Conservation (phyloP, 139 green algal genomes). For the Tetraselmis chui region DNA sequence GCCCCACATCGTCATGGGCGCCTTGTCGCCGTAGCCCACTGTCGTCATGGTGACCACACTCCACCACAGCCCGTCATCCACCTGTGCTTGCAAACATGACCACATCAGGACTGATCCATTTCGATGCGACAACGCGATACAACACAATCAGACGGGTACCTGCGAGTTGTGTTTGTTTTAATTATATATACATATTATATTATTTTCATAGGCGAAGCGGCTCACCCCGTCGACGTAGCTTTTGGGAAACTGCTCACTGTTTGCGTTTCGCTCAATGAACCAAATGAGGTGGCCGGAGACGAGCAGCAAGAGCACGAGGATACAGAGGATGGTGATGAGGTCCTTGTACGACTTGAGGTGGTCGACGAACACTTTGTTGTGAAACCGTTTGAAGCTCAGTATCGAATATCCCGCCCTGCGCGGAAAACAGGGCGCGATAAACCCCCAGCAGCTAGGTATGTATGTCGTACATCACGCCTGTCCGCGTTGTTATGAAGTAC, state of each 20-base stretch:
- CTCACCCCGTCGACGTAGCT: neutral
- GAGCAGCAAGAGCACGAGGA: neutral
- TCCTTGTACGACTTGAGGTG: neutral
- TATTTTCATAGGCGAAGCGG: too few species aligned
- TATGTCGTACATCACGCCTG: neutral
- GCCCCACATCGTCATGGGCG: neutral
- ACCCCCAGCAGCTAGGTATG: too few species aligned
- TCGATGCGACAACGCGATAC: too few species aligned
- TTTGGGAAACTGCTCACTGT: neutral
- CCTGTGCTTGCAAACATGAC: too few species aligned
- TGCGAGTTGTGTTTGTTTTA: too few species aligned
- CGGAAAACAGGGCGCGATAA: too few species aligned
- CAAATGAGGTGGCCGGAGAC: neutral
- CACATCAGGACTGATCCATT: too few species aligned
- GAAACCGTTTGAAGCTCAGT: neutral
- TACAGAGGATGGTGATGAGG: neutral
- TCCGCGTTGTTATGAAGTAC: too few species aligned
- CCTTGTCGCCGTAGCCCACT: constrained; percentile 4
- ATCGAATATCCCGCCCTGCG: neutral
- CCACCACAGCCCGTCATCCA: constrained; percentile 1
- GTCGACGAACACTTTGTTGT: neutral
- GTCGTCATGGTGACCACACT: neutral
- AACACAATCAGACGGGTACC: too few species aligned
- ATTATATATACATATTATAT: too few species aligned
- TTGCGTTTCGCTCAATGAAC: neutral